Base-by-base conservation (phyloP, 805 yeast species). In the Grigorovia transvaalensis region DNA sequence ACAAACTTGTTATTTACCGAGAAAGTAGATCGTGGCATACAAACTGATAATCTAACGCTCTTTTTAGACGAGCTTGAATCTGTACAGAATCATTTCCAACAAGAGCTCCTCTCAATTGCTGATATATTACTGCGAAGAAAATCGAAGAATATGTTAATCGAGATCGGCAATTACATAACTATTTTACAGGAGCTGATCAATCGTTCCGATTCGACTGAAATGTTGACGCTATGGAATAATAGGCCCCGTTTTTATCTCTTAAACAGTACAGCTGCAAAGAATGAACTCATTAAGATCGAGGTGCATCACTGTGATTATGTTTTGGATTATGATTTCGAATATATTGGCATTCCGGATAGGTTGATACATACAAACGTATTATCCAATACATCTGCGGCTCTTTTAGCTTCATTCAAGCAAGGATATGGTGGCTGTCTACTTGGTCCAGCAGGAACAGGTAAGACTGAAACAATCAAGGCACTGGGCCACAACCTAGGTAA, bases 361-460 rank as follows among this genome's bases (percentile, higher is more conserved):
- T 70, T 90, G 20, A 95, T 91, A 0, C 76, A 79, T 51, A 91
- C 97, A 0, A 88, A 91, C 1, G 71, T 88, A 18, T 74, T 86
- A 8, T 79, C 79, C 47, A 71, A 75, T 6, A 79, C 88, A 52
- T 73, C 85, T 0, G 85, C 83, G 54, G 90, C 97, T 0, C 64
- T 89, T 17, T 76, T 79, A 38, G 18, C 27, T 18, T 35, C 48
- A 6, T 35, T 29, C 20, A 23, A 20, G 7, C 88, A 82, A 57
- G 77, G 76, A 40, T 71, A 81, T 9, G 98, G 98, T n/a, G 95
- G 96, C 0, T 84, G 95, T 1, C 84, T 95, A 0, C 81, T 85
- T 66, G 98, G 98, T 0, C 97, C 98, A 1, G 96, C 98, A 2
- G 98, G 98, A 44, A 91, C 98, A 0, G 98, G 98, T 57, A 91